These are phyloP conservation scores for Aureobasidium sp. DNA, from an alignment of 2,329 filamentous ascomycete genomes.

Conservation along the genomic window DNA sequence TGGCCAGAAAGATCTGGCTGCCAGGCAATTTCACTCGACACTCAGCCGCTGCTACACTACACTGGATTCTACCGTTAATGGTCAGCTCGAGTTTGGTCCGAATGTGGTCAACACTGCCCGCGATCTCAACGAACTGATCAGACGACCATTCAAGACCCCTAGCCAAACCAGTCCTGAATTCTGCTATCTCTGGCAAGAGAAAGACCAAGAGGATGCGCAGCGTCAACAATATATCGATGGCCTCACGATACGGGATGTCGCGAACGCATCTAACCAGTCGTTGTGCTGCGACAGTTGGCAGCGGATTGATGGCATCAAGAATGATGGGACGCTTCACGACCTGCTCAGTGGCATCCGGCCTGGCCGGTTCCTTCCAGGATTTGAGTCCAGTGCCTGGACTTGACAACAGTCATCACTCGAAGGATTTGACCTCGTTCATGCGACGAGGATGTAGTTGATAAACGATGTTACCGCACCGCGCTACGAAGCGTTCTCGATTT, in stretches of 20 bases:
- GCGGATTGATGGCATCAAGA: conserved; percentile 4
- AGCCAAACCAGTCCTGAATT: not conserved
- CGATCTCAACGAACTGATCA: not conserved
- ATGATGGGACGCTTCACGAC: conserved; percentile 10
- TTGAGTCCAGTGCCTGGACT: not conserved
- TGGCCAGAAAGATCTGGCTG: not conserved
- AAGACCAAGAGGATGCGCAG: not conserved
- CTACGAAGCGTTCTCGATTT: too few relatives aligned
- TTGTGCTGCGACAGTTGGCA: not conserved
- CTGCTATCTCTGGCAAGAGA: not conserved
- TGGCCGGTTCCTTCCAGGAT: not conserved
- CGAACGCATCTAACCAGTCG: not conserved
- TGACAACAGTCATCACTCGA: not conserved
- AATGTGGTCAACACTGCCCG: not conserved
- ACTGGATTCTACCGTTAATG: not conserved
- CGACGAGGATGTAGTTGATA: not conserved
- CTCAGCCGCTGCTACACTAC: not conserved
- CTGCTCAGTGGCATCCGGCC: not conserved
- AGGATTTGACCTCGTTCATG: not conserved
- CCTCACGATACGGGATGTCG: not conserved
- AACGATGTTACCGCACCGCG: too few relatives aligned
- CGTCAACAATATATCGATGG: not conserved
- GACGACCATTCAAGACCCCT: not conserved
- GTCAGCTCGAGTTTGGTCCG: not conserved
- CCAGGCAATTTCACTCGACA: not conserved